phyloP scores from a whole-genome alignment of 495 filamentous ascomycete genomes.

The Peziza echinospora region DNA sequence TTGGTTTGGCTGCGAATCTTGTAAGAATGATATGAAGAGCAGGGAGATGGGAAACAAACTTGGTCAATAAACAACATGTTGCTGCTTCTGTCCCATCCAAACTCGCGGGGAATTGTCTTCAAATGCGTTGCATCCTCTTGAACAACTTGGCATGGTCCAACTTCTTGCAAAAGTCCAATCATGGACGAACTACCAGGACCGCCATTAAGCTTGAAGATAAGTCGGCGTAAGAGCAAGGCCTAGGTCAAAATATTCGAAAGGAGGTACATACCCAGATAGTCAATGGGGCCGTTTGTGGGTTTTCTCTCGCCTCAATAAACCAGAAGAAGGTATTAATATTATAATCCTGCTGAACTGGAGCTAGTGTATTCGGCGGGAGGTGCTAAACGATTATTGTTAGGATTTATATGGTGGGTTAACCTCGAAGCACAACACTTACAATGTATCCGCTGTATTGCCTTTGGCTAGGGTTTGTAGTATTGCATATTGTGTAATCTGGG shows the following conservation, averaged over 20 bases:
- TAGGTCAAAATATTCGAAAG: too few relatives aligned
- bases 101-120: conserved; percentile 19
- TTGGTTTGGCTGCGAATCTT: conserved; percentile 28
- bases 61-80: conserved; percentile 61
- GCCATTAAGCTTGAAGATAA: conserved; percentile 33
- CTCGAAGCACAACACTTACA: background rate
- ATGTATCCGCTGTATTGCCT: conserved; percentile 25
- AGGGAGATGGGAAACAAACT: conserved; percentile 3
- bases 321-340: conserved; percentile 60
- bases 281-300: conserved; percentile 34
- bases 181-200: conserved; percentile 42
- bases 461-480: conserved; percentile 11
- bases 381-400: conserved; percentile 4
- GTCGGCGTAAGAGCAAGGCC: too few relatives aligned
- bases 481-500: conserved; percentile 10
- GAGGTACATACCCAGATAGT: conserved; percentile 37
- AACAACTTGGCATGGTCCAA: conserved; percentile 25
- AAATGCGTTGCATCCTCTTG: conserved; percentile 31
- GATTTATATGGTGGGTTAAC: too few relatives aligned
- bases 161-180: conserved; percentile 45
- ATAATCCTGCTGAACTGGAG: conserved; percentile 31
- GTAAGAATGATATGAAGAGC: background rate
- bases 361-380: conserved; percentile 29
- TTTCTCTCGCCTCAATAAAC: conserved; percentile 46
- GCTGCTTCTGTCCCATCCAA: conserved; percentile 49